These are phyloP conservation scores for Polygonum maritimum DNA, from an alignment of 148 eudicot species.

Conservation along the genomic window DNA sequence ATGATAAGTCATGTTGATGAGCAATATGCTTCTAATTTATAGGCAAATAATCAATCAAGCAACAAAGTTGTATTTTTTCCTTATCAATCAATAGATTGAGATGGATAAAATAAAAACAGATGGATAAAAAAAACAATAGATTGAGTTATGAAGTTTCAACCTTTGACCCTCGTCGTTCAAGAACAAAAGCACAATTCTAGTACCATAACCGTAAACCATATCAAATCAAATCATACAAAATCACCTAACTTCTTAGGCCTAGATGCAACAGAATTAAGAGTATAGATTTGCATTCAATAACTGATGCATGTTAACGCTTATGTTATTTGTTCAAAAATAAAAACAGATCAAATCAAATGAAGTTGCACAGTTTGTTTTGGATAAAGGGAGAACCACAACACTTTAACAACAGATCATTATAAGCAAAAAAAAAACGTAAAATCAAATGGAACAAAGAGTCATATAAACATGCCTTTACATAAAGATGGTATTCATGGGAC, in stretches of 20 bases:
- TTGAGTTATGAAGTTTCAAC: no score
- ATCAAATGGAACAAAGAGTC: background rate
- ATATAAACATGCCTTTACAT: constrained; percentile 39
- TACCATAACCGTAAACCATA: no score
- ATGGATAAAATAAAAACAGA: no score
- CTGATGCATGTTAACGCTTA: background rate
- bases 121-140: no score
- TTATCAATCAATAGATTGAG: no score
- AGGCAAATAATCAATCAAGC: no score
- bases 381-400: background rate
- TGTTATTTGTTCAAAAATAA: background rate
- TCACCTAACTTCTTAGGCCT: background rate
- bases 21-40: no score
- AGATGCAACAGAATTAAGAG: background rate
- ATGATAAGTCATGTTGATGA: background rate
- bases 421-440: background rate
- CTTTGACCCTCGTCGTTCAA: no score
- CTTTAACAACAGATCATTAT: background rate
- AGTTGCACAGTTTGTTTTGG: background rate
- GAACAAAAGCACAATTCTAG: no score
- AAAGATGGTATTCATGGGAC: constrained; percentile 54
- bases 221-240: no score
- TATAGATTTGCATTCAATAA: background rate
- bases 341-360: background rate
- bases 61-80: no score